These are phyloP conservation scores for Acidomyces sp. DNA, from an alignment of 495 filamentous ascomycete species.

Conservation along the genomic window DNA sequence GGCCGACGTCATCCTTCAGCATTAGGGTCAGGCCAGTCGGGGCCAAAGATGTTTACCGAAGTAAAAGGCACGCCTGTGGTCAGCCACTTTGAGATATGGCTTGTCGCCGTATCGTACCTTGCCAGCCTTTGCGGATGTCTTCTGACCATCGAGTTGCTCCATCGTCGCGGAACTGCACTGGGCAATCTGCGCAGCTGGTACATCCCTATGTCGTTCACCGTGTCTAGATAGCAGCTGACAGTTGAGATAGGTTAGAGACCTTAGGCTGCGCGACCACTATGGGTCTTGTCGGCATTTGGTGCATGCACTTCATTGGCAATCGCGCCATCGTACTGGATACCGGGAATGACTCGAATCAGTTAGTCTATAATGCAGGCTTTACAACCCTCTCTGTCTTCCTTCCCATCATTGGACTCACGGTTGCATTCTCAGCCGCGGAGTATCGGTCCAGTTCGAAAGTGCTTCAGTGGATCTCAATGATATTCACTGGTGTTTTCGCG, in stretches of 20 bases:
- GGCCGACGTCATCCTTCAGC: no score
- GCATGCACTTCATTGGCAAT: conserved; percentile 79
- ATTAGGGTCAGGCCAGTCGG: no score
- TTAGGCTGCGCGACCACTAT: conserved; percentile 58
- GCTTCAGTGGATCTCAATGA: conserved; percentile 11
- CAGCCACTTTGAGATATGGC: conserved; percentile 45
- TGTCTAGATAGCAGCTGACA: neutral
- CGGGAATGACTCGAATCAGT: conserved; percentile 48
- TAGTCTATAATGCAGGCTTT: conserved; percentile 57
- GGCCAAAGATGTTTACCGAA: conserved; percentile 18
- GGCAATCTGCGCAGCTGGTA: conserved; percentile 24
- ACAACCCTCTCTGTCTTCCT: conserved; percentile 71
- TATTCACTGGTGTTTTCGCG: conserved; percentile 50
- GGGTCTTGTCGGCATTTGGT: conserved; percentile 75
- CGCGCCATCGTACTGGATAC: conserved; percentile 57
- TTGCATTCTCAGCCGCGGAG: conserved; percentile 54
- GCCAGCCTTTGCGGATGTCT: conserved; percentile 64
- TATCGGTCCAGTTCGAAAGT: conserved; percentile 7
- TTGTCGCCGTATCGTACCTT: conserved; percentile 61
- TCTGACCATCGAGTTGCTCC: conserved; percentile 71
- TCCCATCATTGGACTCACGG: conserved; percentile 57
- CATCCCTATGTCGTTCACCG: neutral
- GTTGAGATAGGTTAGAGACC: conserved; percentile 48
- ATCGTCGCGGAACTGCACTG: conserved; percentile 42
- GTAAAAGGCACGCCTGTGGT: conserved; percentile 24